Conservation (phyloP, 2,329 filamentous ascomycete species). For the Botryosphaeria dothidea region DNA sequence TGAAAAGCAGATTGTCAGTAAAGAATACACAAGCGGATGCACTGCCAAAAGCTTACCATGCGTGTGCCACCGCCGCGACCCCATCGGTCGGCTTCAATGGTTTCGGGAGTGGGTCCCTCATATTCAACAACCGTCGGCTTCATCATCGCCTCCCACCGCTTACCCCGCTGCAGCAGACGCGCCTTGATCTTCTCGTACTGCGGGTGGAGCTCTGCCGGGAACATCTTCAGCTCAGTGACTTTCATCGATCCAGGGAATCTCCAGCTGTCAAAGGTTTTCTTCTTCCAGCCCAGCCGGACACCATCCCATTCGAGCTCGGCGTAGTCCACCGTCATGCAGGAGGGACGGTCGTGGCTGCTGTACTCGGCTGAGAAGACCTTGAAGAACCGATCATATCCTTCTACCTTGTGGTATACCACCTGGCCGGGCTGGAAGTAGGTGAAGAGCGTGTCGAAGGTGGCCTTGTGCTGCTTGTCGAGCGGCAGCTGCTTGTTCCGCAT, state of each 20-base stretch:
- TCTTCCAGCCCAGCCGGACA: not conserved
- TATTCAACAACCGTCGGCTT: not conserved
- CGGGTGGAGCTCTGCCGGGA: not conserved
- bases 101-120: not conserved
- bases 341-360: not conserved
- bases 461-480: not conserved
- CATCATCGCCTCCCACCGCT: not conserved
- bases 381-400: not conserved
- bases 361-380: not conserved
- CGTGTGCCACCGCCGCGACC: not conserved
- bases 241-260: not conserved
- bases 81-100: not conserved
- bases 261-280: not conserved
- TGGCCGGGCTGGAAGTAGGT: not conserved
- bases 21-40: not conserved
- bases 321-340: not conserved
- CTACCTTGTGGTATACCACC: not conserved
- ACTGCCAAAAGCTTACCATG: not conserved
- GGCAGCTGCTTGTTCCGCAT: not conserved
- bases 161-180: not conserved
- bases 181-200: not conserved
- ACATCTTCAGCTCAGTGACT: not conserved
- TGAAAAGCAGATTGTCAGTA: slow-evolving; percentile 37
- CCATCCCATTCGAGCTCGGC: not conserved
- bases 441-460: not conserved